Evolutionary conservation across 2,329 filamentous ascomycete species (phyloP).

Genomic region (Paracamarosporium sp.): DNA sequence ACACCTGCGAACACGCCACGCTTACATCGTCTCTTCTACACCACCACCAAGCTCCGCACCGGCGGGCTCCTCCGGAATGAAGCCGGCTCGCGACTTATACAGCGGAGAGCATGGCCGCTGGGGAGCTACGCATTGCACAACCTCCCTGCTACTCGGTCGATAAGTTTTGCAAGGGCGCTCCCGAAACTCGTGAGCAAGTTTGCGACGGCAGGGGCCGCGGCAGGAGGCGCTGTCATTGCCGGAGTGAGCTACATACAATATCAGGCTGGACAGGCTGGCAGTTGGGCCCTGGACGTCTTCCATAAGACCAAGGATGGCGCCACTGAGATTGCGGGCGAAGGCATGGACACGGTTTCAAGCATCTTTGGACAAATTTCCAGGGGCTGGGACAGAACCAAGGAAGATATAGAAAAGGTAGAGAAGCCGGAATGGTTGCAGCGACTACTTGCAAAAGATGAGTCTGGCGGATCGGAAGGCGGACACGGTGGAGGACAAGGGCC

Average conservation of each 20-base stretch:
- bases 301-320: conserved; percentile 75
- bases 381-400: conserved; percentile 85
- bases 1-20: conserved; percentile 66
- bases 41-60: conserved; percentile 39
- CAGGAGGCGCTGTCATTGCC: conserved; percentile 86
- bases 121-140: conserved; percentile 85
- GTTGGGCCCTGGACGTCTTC: conserved; percentile 78
- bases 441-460: conserved; percentile 59
- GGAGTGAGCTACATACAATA: conserved; percentile 94
- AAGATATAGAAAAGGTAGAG: conserved; percentile 74
- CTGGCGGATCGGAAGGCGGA: conserved; percentile 47
- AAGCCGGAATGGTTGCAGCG: conserved; percentile 79
- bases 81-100: conserved; percentile 41
- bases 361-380: conserved; percentile 79
- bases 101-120: conserved; percentile 74
- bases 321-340: conserved; percentile 68
- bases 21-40: conserved; percentile 45
- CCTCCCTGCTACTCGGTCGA: conserved; percentile 67
- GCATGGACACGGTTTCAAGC: conserved; percentile 75
- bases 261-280: conserved; percentile 85
- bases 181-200: conserved; percentile 94
- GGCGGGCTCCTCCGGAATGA: conserved; percentile 48
- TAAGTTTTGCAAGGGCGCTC: conserved; percentile 72
- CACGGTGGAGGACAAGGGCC: conserved; percentile 50
- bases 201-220: conserved; percentile 84